phyloP scores from a whole-genome alignment of 805 yeast species.

The Scheffersomyces lignosus region DNA sequence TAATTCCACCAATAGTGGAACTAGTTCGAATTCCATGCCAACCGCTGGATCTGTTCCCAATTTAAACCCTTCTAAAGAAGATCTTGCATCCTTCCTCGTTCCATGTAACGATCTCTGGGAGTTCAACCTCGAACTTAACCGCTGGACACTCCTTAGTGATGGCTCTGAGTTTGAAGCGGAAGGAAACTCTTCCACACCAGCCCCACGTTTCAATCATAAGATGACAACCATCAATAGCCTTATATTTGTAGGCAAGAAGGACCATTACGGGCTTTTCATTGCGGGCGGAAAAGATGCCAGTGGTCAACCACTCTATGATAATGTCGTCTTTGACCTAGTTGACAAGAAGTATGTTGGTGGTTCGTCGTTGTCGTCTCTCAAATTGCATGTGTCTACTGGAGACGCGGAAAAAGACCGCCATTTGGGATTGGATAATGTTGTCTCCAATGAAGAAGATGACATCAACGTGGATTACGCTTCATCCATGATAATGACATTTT shows the following conservation, averaged over 20 bases:
- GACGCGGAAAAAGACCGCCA: conserved; percentile 10
- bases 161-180: conserved; percentile 19
- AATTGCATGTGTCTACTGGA: conserved; percentile 13
- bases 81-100: conserved; percentile 14
- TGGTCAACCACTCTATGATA: conserved; percentile 30
- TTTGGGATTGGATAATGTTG: conserved; percentile 12
- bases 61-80: background rate
- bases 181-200: conserved; percentile 20
- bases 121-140: conserved; percentile 50
- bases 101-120: conserved; percentile 72
- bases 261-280: conserved; percentile 51
- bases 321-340: conserved; percentile 47
- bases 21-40: too few relatives aligned
- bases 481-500: conserved; percentile 34
- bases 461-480: conserved; percentile 32
- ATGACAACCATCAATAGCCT: conserved; percentile 43
- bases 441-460: conserved; percentile 15
- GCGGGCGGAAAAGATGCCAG: conserved; percentile 51
- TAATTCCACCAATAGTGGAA: too few relatives aligned
- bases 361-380: conserved; percentile 17
- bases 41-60: too few relatives aligned
- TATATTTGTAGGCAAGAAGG: conserved; percentile 33
- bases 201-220: conserved; percentile 54
- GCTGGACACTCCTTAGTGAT: conserved; percentile 55
- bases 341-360: conserved; percentile 32